Conservation (phyloP, 129 eudicot species). For the Flaveria linearis region DNA sequence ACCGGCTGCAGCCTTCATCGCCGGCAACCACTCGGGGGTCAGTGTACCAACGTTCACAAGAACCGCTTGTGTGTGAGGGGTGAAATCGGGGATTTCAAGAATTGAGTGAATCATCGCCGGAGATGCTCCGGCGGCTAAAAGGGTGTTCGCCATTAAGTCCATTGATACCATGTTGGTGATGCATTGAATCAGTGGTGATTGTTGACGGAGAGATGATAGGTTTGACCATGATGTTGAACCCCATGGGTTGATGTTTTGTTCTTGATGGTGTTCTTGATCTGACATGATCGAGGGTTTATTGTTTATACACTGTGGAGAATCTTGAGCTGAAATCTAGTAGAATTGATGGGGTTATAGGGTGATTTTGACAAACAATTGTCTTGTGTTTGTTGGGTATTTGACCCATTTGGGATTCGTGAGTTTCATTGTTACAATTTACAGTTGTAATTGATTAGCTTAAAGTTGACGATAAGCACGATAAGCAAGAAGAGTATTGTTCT, state of each 20-base stretch:
- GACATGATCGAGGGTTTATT: too few relatives aligned
- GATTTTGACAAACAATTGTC: too few relatives aligned
- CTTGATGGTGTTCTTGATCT: background rate
- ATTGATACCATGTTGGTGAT: conserved; percentile 87
- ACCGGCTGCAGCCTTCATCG: conserved; percentile 76
- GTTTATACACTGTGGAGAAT: too few relatives aligned
- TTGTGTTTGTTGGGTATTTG: too few relatives aligned
- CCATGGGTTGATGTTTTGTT: conserved; percentile 30
- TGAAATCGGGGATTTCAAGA: conserved; percentile 82
- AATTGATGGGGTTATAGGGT: too few relatives aligned
- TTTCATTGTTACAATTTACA: too few relatives aligned
- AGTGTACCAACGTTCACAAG: conserved; percentile 85
- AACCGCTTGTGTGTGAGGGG: conserved; percentile 60
- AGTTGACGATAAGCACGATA: too few relatives aligned
- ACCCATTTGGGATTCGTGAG: too few relatives aligned
- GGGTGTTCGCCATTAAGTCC: conserved; percentile 92
- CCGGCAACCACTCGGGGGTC: conserved; percentile 71
- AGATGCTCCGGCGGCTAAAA: conserved; percentile 85
- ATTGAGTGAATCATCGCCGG: conserved; percentile 85
- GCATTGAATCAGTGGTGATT: conserved; percentile 77
- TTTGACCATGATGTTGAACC: conserved; percentile 50
- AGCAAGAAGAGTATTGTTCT: too few relatives aligned
- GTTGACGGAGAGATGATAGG: conserved; percentile 42
- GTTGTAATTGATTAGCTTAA: too few relatives aligned
- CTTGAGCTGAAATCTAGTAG: too few relatives aligned